These are phyloP conservation scores for Balamuthia mandrillaris DNA, from an alignment of 208 protist genomes.

Conservation along the genomic window DNA sequence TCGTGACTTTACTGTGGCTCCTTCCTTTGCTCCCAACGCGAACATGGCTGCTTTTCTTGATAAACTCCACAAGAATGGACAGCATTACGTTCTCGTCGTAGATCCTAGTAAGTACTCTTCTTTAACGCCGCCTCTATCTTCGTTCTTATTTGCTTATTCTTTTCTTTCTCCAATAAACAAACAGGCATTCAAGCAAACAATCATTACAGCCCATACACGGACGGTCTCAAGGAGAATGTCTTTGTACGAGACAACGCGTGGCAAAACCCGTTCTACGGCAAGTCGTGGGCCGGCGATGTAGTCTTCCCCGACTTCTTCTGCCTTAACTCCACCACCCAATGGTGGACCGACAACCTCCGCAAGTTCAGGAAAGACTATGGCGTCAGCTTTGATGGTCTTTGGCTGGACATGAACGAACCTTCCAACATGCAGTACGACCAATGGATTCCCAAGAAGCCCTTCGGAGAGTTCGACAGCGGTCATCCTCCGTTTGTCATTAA, in stretches of 20 bases:
- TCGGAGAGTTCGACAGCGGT: constrained; percentile 42
- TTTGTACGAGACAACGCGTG: constrained; percentile 10
- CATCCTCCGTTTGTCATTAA: constrained; percentile 68
- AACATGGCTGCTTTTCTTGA: constrained; percentile 20
- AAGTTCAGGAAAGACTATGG: not conserved
- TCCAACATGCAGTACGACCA: constrained; percentile 39
- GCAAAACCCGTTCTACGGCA: constrained; percentile 38
- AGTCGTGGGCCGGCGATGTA: constrained; percentile 60
- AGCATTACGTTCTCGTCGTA: constrained; percentile 49
- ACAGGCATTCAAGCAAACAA: not conserved
- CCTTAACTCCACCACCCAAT: constrained; percentile 61
- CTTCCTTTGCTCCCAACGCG: not conserved
- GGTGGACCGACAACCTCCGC: constrained; percentile 38
- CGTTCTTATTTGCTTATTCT: not conserved
- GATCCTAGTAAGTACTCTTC: constrained; percentile 22
- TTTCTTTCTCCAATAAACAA: not conserved
- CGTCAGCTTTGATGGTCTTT: constrained; percentile 43
- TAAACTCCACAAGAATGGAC: constrained; percentile 36
- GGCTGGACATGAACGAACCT: constrained; percentile 86
- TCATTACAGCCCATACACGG: not conserved
- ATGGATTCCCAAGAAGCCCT: not conserved
- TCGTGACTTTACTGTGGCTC: constrained; percentile 52
- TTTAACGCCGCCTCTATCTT: not conserved
- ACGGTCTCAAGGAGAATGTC: constrained; percentile 6
- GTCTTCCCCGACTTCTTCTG: constrained; percentile 75